Evolutionary conservation across 192 early-diverging fungal species (phyloP).

Genomic region (Podila epicladia): DNA sequence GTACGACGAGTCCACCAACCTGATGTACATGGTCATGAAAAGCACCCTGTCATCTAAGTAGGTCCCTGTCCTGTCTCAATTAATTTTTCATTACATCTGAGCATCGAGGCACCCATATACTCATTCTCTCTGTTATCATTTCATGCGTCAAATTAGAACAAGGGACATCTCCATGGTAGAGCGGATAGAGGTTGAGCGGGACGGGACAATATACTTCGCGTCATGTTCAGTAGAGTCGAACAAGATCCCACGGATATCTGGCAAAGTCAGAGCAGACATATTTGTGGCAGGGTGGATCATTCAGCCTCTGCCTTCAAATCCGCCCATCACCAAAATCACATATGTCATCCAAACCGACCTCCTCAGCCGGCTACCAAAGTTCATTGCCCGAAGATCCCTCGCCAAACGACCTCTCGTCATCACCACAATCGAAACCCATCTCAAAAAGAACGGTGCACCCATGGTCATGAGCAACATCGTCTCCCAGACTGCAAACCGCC

Average conservation of each 20-base stretch:
- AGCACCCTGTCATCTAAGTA: slow-evolving; percentile 46
- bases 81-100: not conserved
- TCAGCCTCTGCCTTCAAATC: slow-evolving; percentile 56
- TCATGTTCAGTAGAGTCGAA: slow-evolving; percentile 56
- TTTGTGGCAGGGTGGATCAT: slow-evolving; percentile 66
- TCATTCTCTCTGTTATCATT: not conserved
- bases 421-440: slow-evolving; percentile 54
- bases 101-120: not conserved
- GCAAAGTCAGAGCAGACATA: slow-evolving; percentile 53
- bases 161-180: slow-evolving; percentile 46
- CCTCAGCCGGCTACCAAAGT: slow-evolving; percentile 60
- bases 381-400: slow-evolving; percentile 62
- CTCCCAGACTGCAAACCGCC: slow-evolving; percentile 2
- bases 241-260: slow-evolving; percentile 53
- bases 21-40: slow-evolving; percentile 52
- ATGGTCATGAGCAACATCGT: not conserved
- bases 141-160: slow-evolving; percentile 10
- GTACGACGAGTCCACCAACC: slow-evolving; percentile 35
- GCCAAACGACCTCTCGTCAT: slow-evolving; percentile 62
- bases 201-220: slow-evolving; percentile 61
- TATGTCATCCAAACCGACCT: slow-evolving; percentile 63
- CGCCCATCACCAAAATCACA: slow-evolving; percentile 60
- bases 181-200: slow-evolving; percentile 53
- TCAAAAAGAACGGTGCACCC: slow-evolving; percentile 55
- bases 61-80: not conserved